A percentile compares a stretch with the other conserved stretches of the same genome.
Conservation (phyloP, 805 yeast genomes). For the Candida tallmaniae region DNA sequence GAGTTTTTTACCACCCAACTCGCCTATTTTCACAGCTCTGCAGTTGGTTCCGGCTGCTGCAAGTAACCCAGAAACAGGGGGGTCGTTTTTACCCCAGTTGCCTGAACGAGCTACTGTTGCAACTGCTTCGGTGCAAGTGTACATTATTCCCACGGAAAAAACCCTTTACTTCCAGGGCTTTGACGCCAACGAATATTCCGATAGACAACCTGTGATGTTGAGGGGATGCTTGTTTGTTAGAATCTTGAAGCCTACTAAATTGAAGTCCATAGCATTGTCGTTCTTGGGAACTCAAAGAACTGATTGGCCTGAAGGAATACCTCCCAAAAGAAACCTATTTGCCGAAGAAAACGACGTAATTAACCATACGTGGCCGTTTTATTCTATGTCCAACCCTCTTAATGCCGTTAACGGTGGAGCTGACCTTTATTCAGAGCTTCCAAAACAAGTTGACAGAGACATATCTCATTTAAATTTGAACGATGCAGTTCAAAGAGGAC, state of each 20-base stretch:
- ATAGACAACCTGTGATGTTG: constrained; percentile 70
- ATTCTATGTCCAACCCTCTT: constrained; percentile 24
- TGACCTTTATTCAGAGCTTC: constrained; percentile 35
- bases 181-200: constrained; percentile 55
- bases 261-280: constrained; percentile 57
- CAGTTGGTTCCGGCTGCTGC: constrained; percentile 19
- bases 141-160: constrained; percentile 74
- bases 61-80: constrained; percentile 10
- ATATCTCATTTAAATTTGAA: constrained; percentile 33
- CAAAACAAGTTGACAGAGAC: constrained; percentile 21
- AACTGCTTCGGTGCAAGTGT: constrained; percentile 64
- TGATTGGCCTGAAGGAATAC: constrained; percentile 98
- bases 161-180: constrained; percentile 80
- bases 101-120: constrained; percentile 57
- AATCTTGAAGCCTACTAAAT: constrained; percentile 64
- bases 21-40: constrained; percentile 25
- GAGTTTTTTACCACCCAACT: constrained; percentile 10
- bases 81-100: constrained; percentile 38
- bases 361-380: constrained; percentile 90
- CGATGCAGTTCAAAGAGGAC: constrained; percentile 17
- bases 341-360: constrained; percentile 63
- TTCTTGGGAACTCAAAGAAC: constrained; percentile 72
- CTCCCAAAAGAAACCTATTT: constrained; percentile 72
- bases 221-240: constrained; percentile 76
- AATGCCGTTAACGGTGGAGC: constrained; percentile 40